These are phyloP conservation scores for Setomelanomma holmii DNA, from an alignment of 2,329 filamentous ascomycete genomes.

Conservation along the genomic window DNA sequence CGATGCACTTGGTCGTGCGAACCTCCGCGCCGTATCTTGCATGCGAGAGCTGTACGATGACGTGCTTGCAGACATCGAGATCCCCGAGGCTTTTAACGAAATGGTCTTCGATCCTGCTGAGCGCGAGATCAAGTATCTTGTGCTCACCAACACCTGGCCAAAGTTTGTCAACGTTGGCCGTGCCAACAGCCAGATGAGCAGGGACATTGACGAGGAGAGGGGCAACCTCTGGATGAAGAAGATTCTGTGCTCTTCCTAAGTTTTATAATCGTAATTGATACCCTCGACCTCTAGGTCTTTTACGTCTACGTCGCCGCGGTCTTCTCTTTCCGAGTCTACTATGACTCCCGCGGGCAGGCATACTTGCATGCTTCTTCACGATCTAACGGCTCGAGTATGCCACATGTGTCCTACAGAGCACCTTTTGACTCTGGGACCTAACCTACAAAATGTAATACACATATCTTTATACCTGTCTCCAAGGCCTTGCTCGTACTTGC, in stretches of 20 bases:
- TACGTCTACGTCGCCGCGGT: background rate
- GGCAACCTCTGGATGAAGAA: slow-evolving; percentile 14
- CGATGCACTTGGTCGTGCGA: slow-evolving; percentile 36
- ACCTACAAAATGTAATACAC: no score
- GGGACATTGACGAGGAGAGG: slow-evolving; percentile 19
- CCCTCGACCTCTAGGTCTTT: background rate
- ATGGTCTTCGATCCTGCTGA: slow-evolving; percentile 41
- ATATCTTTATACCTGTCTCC: no score
- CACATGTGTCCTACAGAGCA: background rate
- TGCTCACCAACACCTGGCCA: slow-evolving; percentile 47
- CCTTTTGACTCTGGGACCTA: background rate
- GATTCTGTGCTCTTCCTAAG: slow-evolving; percentile 8
- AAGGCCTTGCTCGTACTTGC: no score
- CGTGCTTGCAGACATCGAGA: slow-evolving; percentile 17
- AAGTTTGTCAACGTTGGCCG: slow-evolving; percentile 42
- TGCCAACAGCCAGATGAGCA: slow-evolving; percentile 26
- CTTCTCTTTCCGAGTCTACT: background rate
- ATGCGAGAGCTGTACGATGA: slow-evolving; percentile 32
- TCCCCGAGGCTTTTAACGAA: slow-evolving; percentile 36
- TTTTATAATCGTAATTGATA: background rate
- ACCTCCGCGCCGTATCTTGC: slow-evolving; percentile 32
- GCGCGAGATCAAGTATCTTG: slow-evolving; percentile 44
- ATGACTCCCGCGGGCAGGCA: background rate
- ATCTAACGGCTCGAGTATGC: background rate
- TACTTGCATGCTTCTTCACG: background rate